Percentiles rank a stretch among this genome's conserved stretches.
These are phyloP conservation scores for Pseudophaeomoniella oleicola DNA, from an alignment of 2,329 filamentous ascomycete genomes.

Conservation along the genomic window DNA sequence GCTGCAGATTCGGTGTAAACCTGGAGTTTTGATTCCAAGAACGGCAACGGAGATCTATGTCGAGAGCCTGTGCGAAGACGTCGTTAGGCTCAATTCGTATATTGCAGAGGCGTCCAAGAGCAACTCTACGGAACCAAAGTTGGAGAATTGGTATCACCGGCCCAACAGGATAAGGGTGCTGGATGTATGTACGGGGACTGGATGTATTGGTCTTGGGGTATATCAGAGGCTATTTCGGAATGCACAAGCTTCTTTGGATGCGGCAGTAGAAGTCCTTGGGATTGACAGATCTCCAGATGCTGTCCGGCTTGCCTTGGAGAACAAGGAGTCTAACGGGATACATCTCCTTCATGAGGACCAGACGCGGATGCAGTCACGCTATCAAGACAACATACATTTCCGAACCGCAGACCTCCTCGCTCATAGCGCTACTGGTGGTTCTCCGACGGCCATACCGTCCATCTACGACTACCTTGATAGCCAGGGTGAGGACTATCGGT, in stretches of 20 bases:
- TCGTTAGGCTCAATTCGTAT: not conserved
- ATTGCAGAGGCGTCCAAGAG: not conserved
- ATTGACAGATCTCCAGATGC: constrained; percentile 59
- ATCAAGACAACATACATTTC: not conserved
- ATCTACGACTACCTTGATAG: not conserved
- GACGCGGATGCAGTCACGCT: not conserved
- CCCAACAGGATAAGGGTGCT: constrained; percentile 43
- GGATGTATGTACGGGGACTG: constrained; percentile 82
- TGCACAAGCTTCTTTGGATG: not conserved
- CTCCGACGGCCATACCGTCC: not conserved
- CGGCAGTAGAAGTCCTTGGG: constrained; percentile 38
- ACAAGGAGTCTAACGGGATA: not conserved
- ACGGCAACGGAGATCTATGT: constrained; percentile 19
- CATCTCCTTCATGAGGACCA: constrained; percentile 1
- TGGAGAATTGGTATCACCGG: not conserved
- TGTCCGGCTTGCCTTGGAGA: constrained; percentile 41
- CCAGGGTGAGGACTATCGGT: not conserved
- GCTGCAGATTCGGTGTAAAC: constrained; percentile 61
- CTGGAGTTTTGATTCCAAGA: constrained; percentile 75
- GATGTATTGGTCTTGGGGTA: constrained; percentile 73
- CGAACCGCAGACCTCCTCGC: not conserved
- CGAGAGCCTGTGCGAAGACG: not conserved
- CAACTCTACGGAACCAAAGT: not conserved
- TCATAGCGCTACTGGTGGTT: not conserved
- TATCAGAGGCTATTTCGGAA: constrained; percentile 39